These are phyloP conservation scores for Paramecium primaurelia DNA, from an alignment of 73 alveolate species.

Conservation along the genomic window DNA sequence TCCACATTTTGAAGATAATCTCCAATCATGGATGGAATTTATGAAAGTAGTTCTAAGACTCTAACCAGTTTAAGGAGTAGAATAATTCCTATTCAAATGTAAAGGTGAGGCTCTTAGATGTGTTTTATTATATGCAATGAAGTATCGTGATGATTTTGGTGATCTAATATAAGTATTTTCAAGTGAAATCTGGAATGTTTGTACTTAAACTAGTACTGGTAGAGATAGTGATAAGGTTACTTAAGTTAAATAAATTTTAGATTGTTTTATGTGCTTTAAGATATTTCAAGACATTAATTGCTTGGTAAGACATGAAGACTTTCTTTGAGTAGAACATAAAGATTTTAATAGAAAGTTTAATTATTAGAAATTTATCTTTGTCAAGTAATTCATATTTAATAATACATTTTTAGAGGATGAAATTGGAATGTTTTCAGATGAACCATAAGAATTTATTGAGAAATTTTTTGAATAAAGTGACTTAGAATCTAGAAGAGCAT, in stretches of 20 bases:
- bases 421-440: conserved; percentile 2
- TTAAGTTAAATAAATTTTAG: background rate
- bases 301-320: conserved; percentile 39
- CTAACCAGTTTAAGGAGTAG: background rate
- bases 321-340: conserved; percentile 24
- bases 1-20: conserved; percentile 58
- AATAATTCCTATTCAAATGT: conserved; percentile 5
- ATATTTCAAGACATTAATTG: conserved; percentile 35
- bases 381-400: background rate
- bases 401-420: background rate
- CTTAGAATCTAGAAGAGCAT: conserved; percentile 43
- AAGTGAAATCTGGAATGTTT: conserved; percentile 59
- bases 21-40: conserved; percentile 53
- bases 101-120: conserved; percentile 55
- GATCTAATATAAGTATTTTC: conserved; percentile 42
- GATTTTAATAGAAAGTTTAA: background rate
- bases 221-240: conserved; percentile 6
- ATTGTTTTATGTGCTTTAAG: conserved; percentile 46
- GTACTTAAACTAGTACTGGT: conserved; percentile 17
- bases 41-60: background rate
- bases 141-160: conserved; percentile 53
- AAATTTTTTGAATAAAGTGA: conserved; percentile 41
- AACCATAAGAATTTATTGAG: conserved; percentile 51
- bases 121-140: conserved; percentile 56
- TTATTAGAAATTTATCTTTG: conserved; percentile 2